phyloP scores from a whole-genome alignment of 2,329 filamentous ascomycete genomes.

The Tolypocladium tropicale region DNA sequence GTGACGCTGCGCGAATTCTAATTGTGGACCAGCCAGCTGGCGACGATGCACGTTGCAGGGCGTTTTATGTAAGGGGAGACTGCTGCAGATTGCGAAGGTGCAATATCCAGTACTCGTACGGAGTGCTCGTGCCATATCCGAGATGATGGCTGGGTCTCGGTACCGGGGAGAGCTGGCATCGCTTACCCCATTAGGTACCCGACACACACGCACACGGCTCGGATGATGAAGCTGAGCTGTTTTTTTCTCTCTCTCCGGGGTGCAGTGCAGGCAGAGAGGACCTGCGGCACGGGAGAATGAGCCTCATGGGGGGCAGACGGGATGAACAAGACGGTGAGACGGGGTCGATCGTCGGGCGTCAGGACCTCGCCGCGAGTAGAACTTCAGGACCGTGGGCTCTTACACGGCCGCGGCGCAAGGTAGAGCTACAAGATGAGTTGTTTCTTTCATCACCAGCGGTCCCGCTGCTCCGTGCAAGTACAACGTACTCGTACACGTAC shows the following conservation, averaged over 20 bases:
- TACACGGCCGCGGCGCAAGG: background rate
- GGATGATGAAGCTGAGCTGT: background rate
- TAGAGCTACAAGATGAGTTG: conserved; percentile 1
- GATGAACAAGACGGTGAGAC: background rate
- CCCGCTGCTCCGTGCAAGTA: no score
- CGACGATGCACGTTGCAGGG: background rate
- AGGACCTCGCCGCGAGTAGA: background rate
- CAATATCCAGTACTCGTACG: no score
- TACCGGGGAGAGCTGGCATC: background rate
- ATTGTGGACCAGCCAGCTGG: background rate
- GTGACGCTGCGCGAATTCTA: background rate
- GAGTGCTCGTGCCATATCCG: background rate
- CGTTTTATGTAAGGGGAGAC: background rate
- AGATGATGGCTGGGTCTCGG: background rate
- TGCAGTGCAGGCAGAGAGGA: background rate
- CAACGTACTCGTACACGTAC: no score
- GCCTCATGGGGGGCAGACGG: background rate
- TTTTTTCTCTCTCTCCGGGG: background rate
- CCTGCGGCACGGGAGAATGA: background rate
- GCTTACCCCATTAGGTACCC: no score
- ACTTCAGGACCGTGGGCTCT: background rate
- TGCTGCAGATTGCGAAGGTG: background rate
- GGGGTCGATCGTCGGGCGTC: background rate
- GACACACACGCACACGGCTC: background rate
- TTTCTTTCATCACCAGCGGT: background rate